Base-by-base conservation (phyloP, 2,329 filamentous ascomycete species). In the Leptographium galeiforme region DNA sequence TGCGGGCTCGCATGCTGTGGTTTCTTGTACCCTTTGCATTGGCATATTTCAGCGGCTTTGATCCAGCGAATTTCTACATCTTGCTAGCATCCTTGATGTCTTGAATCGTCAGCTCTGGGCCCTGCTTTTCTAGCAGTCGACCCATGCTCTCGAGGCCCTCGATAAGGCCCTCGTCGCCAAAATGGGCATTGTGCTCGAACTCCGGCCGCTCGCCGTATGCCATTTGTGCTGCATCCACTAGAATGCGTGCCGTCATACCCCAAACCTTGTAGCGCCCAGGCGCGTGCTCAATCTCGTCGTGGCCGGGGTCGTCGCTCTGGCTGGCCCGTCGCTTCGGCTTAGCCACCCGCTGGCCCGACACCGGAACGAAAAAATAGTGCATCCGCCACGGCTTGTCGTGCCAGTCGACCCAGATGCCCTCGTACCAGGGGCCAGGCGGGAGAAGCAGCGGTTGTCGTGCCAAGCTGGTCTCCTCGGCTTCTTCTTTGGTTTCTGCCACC, bases 351-450 rank as follows among this genome's bases (percentile, higher is more conserved):
- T 87, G 82, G 62, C 84, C 79, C 52, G 77, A 78, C 39, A 90
- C 79, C 2, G 88, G 90, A 32, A 96, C 89, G 70, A 87, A 86
- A 70, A 96, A 97, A 68, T 91, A 90, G 68, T 96, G 91, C 75
- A 95, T 76, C 60, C 76, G 71, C 91, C 90, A 97, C n/a, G 77
- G 77, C 51, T 74, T 72, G 58, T 85, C 79, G 66, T 93, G 82
- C 82, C 84, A 95, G 58, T 81, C 73, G 52, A 82, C 79, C 91
- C 91, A 96, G 34, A 70, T 71, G 10, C 91, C 91, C 55, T 84
- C 76, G 71, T 97, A 96, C 90, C 90, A 97, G 53, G 81, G 75
- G 0, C 81, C 80, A 39, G 66, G 71, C 53, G 67, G 78, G 57
- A 68, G 68, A 16, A 33, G 53, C 8, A 52, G 52, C 18, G 48